Conservation (phyloP, 2,329 filamentous ascomycete genomes). For the Fusarium beomiforme region DNA sequence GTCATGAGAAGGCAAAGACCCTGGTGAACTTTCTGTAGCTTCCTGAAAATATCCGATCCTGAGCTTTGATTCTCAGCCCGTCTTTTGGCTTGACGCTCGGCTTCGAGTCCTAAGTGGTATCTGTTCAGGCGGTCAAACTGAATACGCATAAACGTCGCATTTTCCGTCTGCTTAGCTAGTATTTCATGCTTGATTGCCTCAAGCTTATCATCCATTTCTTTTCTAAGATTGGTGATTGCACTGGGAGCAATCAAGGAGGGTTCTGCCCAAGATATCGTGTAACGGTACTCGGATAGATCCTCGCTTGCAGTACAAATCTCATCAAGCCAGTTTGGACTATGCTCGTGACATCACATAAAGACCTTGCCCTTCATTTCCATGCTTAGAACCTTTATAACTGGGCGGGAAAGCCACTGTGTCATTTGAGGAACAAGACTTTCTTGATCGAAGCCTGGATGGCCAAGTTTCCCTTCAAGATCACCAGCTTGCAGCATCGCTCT, state of each 20-base stretch:
- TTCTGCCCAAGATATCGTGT: neutral
- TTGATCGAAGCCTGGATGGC: neutral
- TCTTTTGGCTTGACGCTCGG: neutral
- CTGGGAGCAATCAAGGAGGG: neutral
- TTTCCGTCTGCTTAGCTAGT: neutral
- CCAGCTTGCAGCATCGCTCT: neutral
- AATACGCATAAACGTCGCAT: neutral
- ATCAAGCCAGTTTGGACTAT: neutral
- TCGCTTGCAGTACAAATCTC: neutral
- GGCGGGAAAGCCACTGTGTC: neutral
- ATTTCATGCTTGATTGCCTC: neutral
- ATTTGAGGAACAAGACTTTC: neutral
- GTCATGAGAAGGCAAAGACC: neutral
- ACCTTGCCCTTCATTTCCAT: slow-evolving; percentile 1
- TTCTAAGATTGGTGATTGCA: neutral
- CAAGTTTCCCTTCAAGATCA: neutral
- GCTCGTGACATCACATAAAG: neutral
- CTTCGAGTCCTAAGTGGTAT: too few species aligned
- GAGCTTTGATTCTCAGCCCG: neutral
- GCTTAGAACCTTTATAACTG: neutral
- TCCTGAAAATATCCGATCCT: neutral
- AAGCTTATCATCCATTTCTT: neutral
- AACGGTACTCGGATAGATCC: neutral
- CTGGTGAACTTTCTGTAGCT: neutral
- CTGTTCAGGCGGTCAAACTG: neutral